Conservation (phyloP, 2,329 filamentous ascomycete genomes). For the Pleomassaria siparia region DNA sequence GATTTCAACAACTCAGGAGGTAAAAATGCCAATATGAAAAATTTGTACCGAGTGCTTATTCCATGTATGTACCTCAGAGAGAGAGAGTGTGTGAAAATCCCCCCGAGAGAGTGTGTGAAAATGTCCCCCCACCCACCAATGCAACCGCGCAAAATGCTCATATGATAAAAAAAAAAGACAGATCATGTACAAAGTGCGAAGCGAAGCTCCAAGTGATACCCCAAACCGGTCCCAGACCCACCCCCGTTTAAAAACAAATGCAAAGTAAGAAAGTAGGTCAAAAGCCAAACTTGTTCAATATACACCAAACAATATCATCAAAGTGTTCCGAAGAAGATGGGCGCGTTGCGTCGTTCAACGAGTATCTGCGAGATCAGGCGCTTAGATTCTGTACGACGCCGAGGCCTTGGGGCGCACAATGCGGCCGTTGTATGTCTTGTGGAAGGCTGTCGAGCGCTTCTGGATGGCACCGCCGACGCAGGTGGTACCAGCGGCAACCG, state of each 20-base stretch:
- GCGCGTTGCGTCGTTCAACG: not conserved
- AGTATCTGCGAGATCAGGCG: not conserved
- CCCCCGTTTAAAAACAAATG: not conserved
- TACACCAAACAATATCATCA: slow-evolving; percentile 5
- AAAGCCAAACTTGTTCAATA: slow-evolving; percentile 1
- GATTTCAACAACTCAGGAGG: too few species aligned
- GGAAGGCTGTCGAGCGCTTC: slow-evolving; percentile 20
- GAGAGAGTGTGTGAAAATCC: too few species aligned
- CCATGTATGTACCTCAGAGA: too few species aligned
- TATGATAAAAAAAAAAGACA: too few species aligned
- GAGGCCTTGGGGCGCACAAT: slow-evolving; percentile 25
- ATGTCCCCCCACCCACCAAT: too few species aligned
- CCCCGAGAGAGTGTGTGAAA: too few species aligned
- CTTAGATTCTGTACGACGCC: slow-evolving; percentile 2
- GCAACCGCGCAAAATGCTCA: too few species aligned
- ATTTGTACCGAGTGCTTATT: too few species aligned
- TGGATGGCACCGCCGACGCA: slow-evolving; percentile 46
- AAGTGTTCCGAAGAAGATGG: not conserved
- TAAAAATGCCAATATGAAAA: too few species aligned
- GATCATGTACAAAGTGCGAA: too few species aligned
- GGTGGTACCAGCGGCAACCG: slow-evolving; percentile 47
- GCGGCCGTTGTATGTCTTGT: slow-evolving; percentile 28
- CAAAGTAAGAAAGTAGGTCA: slow-evolving; percentile 1
- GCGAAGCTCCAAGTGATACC: too few species aligned
- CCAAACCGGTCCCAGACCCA: slow-evolving; percentile 3